Evolutionary conservation across 192 early-diverging fungal species (phyloP).

Genomic region (Backusella luteola): DNA sequence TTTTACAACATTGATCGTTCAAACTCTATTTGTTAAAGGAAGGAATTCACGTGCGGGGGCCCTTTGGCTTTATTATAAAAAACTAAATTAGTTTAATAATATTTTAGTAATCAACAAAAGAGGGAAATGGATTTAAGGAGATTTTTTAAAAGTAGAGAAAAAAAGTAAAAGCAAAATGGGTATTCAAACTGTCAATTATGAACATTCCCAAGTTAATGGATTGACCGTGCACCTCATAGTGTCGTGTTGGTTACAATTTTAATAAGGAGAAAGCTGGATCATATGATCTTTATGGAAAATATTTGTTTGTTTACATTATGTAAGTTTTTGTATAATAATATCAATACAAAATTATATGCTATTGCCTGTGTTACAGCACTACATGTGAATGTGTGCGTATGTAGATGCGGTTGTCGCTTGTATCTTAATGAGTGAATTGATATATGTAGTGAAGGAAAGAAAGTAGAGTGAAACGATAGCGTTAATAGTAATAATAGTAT

Average conservation of each 20-base stretch:
- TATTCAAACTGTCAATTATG: too few species aligned
- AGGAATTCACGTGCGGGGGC: background rate
- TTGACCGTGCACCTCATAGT: too few species aligned
- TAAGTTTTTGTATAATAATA: background rate
- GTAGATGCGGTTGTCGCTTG: background rate
- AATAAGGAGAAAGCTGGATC: background rate
- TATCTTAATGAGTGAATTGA: background rate
- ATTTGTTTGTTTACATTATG: background rate
- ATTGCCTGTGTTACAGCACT: background rate
- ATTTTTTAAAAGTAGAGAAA: too few species aligned
- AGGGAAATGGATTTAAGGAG: too few species aligned
- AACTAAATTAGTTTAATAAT: slow-evolving; percentile 1
- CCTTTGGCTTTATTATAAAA: background rate
- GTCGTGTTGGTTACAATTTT: background rate
- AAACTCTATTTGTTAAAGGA: slow-evolving; percentile 4
- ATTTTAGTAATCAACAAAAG: too few species aligned
- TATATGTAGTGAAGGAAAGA: background rate
- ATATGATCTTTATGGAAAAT: background rate
- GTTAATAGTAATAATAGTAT: background rate
- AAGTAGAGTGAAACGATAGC: background rate
- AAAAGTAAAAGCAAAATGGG: too few species aligned
- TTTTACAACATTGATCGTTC: background rate
- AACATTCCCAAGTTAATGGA: too few species aligned
- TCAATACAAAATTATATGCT: background rate
- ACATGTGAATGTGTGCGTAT: background rate